Conservation (phyloP, 2,329 filamentous ascomycete genomes). For the Chaetomiaceae sp. region DNA sequence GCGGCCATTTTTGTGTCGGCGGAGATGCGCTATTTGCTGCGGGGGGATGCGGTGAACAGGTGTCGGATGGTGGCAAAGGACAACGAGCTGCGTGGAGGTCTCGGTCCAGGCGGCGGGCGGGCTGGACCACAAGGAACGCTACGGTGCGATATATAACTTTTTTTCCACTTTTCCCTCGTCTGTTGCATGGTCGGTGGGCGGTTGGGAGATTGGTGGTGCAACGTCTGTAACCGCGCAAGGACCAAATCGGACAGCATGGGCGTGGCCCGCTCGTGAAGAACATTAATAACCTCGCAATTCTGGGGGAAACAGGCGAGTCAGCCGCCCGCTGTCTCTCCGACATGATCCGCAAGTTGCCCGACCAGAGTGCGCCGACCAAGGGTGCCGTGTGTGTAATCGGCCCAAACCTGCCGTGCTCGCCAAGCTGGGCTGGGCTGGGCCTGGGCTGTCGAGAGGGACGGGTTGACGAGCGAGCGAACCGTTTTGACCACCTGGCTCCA, state of each 20-base stretch:
- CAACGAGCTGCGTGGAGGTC: neutral
- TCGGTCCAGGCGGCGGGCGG: neutral
- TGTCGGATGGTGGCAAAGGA: conserved; percentile 17
- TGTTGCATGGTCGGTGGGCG: conserved; percentile 2
- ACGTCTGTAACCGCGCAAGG: conserved; percentile 9
- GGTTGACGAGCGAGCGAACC: no score
- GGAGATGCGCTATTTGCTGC: conserved; percentile 18
- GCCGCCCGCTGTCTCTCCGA: neutral
- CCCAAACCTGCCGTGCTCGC: conserved; percentile 1
- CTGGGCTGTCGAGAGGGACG: neutral
- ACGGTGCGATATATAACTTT: conserved; percentile 16
- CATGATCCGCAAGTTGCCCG: neutral
- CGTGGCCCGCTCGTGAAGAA: neutral
- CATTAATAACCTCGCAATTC: neutral
- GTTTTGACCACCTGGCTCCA: no score
- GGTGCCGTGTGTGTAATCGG: neutral
- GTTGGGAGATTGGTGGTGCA: conserved; percentile 2
- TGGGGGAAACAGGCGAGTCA: neutral
- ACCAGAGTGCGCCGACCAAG: neutral
- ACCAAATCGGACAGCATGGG: neutral
- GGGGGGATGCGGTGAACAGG: conserved; percentile 18
- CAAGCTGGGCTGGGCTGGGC: neutral
- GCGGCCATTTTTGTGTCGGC: neutral
- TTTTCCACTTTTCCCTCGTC: conserved; percentile 9
- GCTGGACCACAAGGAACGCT: conserved; percentile 7